Evolutionary conservation across 1,139 yeast species (phyloP).

Genomic region (Pichia cactophila): DNA sequence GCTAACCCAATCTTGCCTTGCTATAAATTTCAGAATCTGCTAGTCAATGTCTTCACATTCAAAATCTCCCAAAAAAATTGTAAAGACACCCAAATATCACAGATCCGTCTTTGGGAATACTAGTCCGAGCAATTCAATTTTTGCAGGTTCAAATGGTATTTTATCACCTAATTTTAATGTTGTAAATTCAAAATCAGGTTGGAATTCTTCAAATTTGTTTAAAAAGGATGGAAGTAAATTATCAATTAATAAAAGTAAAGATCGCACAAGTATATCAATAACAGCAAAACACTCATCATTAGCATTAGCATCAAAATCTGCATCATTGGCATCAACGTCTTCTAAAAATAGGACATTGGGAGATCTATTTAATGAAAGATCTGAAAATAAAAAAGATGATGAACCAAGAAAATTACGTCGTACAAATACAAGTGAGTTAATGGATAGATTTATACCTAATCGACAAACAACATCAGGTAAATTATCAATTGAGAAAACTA

Average conservation of each 20-base stretch:
- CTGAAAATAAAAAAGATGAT: constrained; percentile 3
- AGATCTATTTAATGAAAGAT: constrained; percentile 6
- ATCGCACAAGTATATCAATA: not conserved
- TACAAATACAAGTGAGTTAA: constrained; percentile 25
- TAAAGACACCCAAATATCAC: constrained; percentile 20
- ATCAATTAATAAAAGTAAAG: not conserved
- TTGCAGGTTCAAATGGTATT: constrained; percentile 22
- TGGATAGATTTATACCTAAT: constrained; percentile 48
- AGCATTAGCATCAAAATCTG: not conserved
- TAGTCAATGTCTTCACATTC: not conserved
- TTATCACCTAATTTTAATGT: constrained; percentile 29
- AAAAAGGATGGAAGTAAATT: not conserved
- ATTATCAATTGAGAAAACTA: constrained; percentile 22
- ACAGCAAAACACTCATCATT: not conserved
- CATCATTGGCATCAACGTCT: not conserved
- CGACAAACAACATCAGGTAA: constrained; percentile 42
- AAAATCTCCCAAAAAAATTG: constrained; percentile 8
- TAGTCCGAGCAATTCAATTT: constrained; percentile 27
- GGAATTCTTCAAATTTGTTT: constrained; percentile 14
- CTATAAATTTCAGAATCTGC: not conserved
- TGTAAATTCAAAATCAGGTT: constrained; percentile 28
- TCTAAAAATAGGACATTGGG: constrained; percentile 5
- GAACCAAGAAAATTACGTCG: constrained; percentile 22
- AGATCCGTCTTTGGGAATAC: constrained; percentile 26
- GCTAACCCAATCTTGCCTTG: not conserved